Conservation (phyloP, 2,329 filamentous ascomycete species). For the Colletotrichum paranaense region DNA sequence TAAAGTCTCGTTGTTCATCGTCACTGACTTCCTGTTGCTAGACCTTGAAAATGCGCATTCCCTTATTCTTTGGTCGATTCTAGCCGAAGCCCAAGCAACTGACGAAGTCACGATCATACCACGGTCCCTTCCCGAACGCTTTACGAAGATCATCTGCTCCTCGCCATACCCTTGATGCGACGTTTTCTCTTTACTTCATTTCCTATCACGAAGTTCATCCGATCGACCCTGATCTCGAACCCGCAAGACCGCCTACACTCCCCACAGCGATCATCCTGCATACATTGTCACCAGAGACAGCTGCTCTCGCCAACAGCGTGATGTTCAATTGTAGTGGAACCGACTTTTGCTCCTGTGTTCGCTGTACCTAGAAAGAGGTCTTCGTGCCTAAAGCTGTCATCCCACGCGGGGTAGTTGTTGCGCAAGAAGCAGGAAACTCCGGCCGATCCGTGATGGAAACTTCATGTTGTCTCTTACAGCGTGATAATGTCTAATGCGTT, state of each 20-base stretch:
- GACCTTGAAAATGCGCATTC: not conserved
- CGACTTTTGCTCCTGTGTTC: too few relatives aligned
- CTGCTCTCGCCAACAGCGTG: too few relatives aligned
- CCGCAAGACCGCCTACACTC: not conserved
- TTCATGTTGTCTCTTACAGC: not conserved
- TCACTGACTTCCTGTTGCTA: not conserved
- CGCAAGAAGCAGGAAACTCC: too few relatives aligned
- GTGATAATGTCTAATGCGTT: not conserved
- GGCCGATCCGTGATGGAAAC: not conserved
- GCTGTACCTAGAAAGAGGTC: not conserved
- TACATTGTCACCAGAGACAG: too few relatives aligned
- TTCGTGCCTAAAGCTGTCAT: not conserved
- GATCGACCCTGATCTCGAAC: not conserved
- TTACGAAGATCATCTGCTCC: not conserved
- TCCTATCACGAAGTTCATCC: not conserved
- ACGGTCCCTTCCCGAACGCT: not conserved
- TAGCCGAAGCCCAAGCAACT: not conserved
- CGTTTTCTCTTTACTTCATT: not conserved
- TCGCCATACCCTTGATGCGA: not conserved
- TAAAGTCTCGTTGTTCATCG: too few relatives aligned
- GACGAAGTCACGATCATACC: not conserved
- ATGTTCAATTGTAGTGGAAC: too few relatives aligned
- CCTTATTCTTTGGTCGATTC: not conserved
- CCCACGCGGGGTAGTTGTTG: not conserved
- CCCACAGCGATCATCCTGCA: too few relatives aligned